Evolutionary conservation across 768 basidiomycete species (phyloP).

Genomic region (Psilocybe cubensis): DNA sequence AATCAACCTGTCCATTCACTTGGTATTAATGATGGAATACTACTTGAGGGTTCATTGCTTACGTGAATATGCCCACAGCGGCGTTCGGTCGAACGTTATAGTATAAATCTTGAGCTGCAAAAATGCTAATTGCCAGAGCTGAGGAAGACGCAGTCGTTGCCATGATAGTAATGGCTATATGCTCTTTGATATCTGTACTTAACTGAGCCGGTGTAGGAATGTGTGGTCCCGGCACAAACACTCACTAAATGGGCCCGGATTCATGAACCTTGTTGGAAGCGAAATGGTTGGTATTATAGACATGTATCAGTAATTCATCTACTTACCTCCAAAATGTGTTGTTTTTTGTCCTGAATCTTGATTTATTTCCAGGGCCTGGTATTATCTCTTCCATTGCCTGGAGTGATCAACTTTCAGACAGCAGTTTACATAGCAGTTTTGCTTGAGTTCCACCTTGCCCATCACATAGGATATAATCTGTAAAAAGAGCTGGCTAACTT

Average conservation of each 20-base stretch:
- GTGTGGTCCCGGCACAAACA: no score
- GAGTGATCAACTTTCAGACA: neutral
- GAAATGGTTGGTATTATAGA: neutral
- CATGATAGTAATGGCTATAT: constrained; percentile 60
- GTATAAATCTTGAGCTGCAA: constrained; percentile 57
- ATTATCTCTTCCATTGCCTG: constrained; percentile 38
- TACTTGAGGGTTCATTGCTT: neutral
- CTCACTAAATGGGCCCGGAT: constrained; percentile 62
- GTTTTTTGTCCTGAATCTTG: constrained; percentile 30
- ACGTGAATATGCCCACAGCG: constrained; percentile 43
- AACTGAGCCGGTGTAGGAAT: neutral
- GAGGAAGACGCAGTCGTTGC: constrained; percentile 53
- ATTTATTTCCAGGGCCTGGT: constrained; percentile 31
- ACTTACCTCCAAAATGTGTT: constrained; percentile 42
- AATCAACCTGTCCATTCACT: constrained; percentile 25
- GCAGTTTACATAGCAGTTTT: no score
- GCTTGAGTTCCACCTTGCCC: constrained; percentile 29
- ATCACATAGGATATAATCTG: constrained; percentile 52
- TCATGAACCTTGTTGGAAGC: constrained; percentile 40
- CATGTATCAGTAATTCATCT: neutral
- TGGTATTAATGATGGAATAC: neutral
- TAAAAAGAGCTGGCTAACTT: constrained; percentile 51
- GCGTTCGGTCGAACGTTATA: constrained; percentile 45
- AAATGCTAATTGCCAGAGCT: constrained; percentile 56
- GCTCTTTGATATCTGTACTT: constrained; percentile 38